Base-by-base conservation (phyloP, 257 asterid genomes). In the Mitragyna speciosa region DNA sequence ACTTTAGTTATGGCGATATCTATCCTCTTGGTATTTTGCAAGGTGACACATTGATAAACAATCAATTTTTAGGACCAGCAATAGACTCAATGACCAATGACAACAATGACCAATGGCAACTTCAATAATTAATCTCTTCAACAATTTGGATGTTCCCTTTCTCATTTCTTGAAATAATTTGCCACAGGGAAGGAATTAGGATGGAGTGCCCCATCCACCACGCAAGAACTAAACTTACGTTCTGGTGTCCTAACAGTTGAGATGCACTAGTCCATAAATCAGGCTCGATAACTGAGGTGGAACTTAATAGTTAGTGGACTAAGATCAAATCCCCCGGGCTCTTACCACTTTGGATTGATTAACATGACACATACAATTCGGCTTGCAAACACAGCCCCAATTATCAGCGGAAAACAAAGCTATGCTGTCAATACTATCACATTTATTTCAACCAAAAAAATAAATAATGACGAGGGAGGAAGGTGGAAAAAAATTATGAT, bases 301-400 rank as follows among this genome's bases (percentile, higher is more conserved):
- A 92, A 93, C 73, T 88, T 93, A 30, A 89, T 92, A 3, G 98
- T 96, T 0, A 89, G 96, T 69, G 97, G 95, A 11, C 93, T 97
- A 4, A 84, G 98, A 79, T 95, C 98, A 5, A 93, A 93, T 58
- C 96, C 97, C 0, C 98, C 92, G 68, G 98, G 98, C 82, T 90
- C 98, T 0, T 93, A 91, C 88, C 95, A 91, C 84, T 93, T 90
- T 47, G 97, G 97, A 11, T 78, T 78, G 22, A 88, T 93, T 83
- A 86, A 84, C 0, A 84, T 89, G 24, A 75, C 68, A 26, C 84
- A 91, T 65, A 93, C 91, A 16, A 86, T 92, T 47, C 80, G 45
- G 43, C 69, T 93, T 17, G 82, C 82, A 7, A 93, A 74, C 71
- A 73, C 76, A 7, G 84, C 89, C 0, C 93, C 86, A 12, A 2